Conservation (phyloP, 2,329 filamentous ascomycete genomes). For the Pseudonectria foliicola region DNA sequence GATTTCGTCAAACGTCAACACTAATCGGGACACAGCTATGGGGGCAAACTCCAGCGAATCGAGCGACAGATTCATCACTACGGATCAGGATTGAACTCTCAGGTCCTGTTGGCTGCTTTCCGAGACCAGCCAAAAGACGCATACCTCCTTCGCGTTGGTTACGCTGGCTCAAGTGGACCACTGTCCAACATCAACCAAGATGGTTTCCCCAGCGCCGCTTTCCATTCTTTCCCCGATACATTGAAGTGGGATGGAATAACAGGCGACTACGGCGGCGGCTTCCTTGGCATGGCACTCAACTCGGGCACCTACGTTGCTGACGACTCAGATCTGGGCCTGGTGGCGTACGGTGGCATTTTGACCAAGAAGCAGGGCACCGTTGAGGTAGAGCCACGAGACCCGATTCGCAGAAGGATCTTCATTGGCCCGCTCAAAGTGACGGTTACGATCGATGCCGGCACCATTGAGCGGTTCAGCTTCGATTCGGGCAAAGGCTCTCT, state of each 20-base stretch:
- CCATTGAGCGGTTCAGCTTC: slow-evolving; percentile 32
- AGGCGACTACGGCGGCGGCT: slow-evolving; percentile 51
- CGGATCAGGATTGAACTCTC: slow-evolving; percentile 50
- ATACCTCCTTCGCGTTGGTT: slow-evolving; percentile 47
- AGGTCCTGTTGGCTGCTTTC: slow-evolving; percentile 46
- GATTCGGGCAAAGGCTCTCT: slow-evolving; percentile 2
- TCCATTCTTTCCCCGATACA: slow-evolving; percentile 50
- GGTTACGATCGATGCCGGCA: slow-evolving; percentile 36
- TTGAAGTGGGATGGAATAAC: slow-evolving; percentile 49
- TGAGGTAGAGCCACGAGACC: slow-evolving; percentile 36
- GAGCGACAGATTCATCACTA: slow-evolving; percentile 50
- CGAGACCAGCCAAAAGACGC: slow-evolving; percentile 37
- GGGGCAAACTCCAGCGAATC: slow-evolving; percentile 34
- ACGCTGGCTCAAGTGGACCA: slow-evolving; percentile 45
- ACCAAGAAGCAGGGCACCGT: slow-evolving; percentile 17
- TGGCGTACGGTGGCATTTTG: slow-evolving; percentile 42
- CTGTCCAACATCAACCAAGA: slow-evolving; percentile 48
- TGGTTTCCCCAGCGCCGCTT: slow-evolving; percentile 47
- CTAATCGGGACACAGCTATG: slow-evolving; percentile 25
- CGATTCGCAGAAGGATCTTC: slow-evolving; percentile 40
- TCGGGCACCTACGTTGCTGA: slow-evolving; percentile 43
- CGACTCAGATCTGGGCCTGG: slow-evolving; percentile 36
- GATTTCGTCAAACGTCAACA: not conserved
- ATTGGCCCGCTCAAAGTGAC: slow-evolving; percentile 38
- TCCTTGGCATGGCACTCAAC: slow-evolving; percentile 44